Base-by-base conservation (phyloP, 371 early-diverging fungal genomes). In the Parasitella parasitica region DNA sequence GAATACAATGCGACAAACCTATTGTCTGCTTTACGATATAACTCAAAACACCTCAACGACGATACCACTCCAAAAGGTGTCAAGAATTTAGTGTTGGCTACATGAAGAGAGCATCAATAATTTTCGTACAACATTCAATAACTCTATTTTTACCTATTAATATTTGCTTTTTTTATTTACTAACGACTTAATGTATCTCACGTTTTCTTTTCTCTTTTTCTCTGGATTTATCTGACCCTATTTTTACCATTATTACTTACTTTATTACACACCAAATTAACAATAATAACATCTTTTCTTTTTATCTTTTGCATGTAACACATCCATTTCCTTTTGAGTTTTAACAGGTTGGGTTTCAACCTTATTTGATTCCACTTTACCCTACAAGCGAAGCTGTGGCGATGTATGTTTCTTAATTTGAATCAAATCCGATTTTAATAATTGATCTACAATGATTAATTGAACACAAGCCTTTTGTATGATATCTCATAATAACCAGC, bases 41-140 rank as follows among this genome's bases (percentile, higher is more conserved):
- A 91, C 46, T 90, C 91, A 15, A 83, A 89, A 61, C 92, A 93
- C 69, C 75, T 93, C 48, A 92, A 92, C 64, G 90, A 91, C 61
- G 90, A 91, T 16, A 69, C 84, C 2, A 93, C 94, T 4, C 91
- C 94, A 48, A 92, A 91, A 80, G 69, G 76, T 27, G 81, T 90
- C 67, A 90, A 87, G 70, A 80, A 83, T 39, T 60, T 89, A 63
- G 72, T 78, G n/a, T 51, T 75, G 61, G 69, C 76, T n/a, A 56
- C 56, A 20, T 63, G 32, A 55, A 41, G 18, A 41, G 41, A 41
- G 2, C 20, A 16, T 41, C 20, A 41, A 41, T 41, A 41, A 41
- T 41, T 41, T 41, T 41, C 9, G 41, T 41, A 18, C 41, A n/a
- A 41, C 41, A 16, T 8, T 18, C 9, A 41, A 39, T 41, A 41